Conservation (phyloP, 202 grass and related monocot species). For the Alloteropsis angusta region DNA sequence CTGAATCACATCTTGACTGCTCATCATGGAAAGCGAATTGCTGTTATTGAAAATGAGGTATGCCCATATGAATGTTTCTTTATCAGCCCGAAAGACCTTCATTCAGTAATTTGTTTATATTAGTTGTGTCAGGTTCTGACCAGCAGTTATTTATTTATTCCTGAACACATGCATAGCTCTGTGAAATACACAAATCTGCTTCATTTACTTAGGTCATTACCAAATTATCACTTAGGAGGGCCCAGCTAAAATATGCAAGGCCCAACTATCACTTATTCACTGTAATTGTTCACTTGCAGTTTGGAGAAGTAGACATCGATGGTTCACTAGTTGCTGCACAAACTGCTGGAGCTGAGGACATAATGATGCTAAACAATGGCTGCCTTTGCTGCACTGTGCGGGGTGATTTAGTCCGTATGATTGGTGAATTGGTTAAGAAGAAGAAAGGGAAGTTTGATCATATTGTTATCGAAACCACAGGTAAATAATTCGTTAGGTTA, state of each 20-base stretch:
- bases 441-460: conserved; percentile 98
- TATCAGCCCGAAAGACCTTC: neutral
- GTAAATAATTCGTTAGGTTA: conserved; percentile 29
- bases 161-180: neutral
- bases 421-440: conserved; percentile 81
- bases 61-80: conserved; percentile 1
- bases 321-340: conserved; percentile 87
- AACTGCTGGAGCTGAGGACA: conserved; percentile 85
- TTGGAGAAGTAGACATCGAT: conserved; percentile 93
- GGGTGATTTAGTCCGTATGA: conserved; percentile 98
- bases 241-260: neutral
- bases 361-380: conserved; percentile 96
- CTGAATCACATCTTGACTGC: conserved; percentile 93
- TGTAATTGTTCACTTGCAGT: conserved; percentile 43
- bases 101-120: neutral
- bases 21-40: conserved; percentile 87
- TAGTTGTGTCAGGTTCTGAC: neutral
- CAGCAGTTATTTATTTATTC: neutral
- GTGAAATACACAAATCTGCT: neutral
- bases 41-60: conserved; percentile 99
- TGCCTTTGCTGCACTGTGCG: conserved; percentile 97
- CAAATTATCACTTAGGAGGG: neutral
- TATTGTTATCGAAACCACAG: conserved; percentile 96
- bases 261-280: neutral
- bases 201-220: neutral